Base-by-base conservation (phyloP, 2,329 filamentous ascomycete species). In the Mollisiaceae sp. region DNA sequence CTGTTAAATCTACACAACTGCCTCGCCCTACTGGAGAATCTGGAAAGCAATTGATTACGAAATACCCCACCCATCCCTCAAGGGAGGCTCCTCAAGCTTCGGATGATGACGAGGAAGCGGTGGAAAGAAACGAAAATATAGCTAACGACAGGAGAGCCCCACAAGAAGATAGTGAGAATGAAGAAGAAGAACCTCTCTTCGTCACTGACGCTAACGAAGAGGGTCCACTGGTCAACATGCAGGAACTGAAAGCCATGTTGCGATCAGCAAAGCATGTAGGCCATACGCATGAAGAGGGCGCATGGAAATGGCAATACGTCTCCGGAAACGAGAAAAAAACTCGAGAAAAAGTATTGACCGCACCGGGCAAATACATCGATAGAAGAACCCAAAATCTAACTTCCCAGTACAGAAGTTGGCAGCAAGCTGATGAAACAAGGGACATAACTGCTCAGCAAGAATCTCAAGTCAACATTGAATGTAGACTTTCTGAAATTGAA, bases 221-320 rank as follows among this genome's bases (percentile, higher is more conserved):
- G 45, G 11, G n/a, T 5, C 27, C 56, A 32, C n/a, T 66, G n/a
- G 52, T 65, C 18, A 22, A 60, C 2, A 20, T 57, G 3, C 24
- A 58, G n/a, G 1, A 56, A 14, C 22, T 68, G 3, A 52, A 60
- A 15, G 38, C 45, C 6, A 68, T 68, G 60, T 39, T 65, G 15
- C 24, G n/a, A 14, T 18, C 35, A 5, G 67, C 64, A 36, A 41
- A 65, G 4, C 55, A 43, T 24, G 64, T 63, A 1, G 67, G 67
- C 8, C 20, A 60, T 27, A 43, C 22, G n/a, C 35, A 47, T 8
- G n/a, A 54, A 9, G 52, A 38, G 9, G 55, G 35, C 8, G 45
- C 27, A n/a, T 22, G 43, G 50, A 8, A 18, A 38, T 52, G 12
- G 24, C 50, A 54, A 35, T 5, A 35, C 14, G 6, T 27, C 14